Base-by-base conservation (phyloP, 2,329 filamentous ascomycete species). In the Scedosporium boydii region DNA sequence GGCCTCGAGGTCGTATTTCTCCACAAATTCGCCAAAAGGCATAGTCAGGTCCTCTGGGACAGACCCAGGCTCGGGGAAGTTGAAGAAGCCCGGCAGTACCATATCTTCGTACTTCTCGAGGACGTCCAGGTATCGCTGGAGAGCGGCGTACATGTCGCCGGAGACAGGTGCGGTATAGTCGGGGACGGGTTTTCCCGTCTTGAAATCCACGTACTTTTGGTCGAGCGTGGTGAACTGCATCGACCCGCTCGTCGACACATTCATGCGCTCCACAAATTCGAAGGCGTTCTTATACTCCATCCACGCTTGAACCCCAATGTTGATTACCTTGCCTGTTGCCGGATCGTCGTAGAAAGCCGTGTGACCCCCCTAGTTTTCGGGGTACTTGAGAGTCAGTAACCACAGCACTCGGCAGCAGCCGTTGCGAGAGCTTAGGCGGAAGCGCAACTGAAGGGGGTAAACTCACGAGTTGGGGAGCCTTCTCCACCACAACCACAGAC, bases 1-100 rank as follows among this genome's bases (percentile, higher is more conserved):
- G 34, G 72, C 75, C 21, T 73, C 68, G 6, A 84, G 69, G 18
- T 72, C 68, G 68, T 82, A 76, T 68, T 82, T 82, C 42, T 71
- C 67, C 12, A 79, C 71, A 62, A 82, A 82, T 3, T 80, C 72
- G 16, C 76, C 73, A 63, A 79, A 82, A 2, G 79, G 74, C 6
- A 81, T 68, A 23, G 78, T 67, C 2, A 84, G 69, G n/a, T 70
- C 69, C 34, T 66, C 63, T 4, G 69, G 69, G 48, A 70, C 69
- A 12, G 67, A 64, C 1, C 57, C 59, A 0, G 78, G 75, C 0
- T 80, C 70, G 23, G 79, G 76, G 63, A 79, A 80, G 64, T 75
- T 68, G 65, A 64, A 71, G 66, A 73, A 75, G 9, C 72, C 72
- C 0, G 75, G 74, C 2, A 74, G 62, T 44, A 74, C 62, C 41